Evolutionary conservation across 1,139 yeast genomes (phyloP).

Genomic region (Scheffersomyces parashehatae): DNA sequence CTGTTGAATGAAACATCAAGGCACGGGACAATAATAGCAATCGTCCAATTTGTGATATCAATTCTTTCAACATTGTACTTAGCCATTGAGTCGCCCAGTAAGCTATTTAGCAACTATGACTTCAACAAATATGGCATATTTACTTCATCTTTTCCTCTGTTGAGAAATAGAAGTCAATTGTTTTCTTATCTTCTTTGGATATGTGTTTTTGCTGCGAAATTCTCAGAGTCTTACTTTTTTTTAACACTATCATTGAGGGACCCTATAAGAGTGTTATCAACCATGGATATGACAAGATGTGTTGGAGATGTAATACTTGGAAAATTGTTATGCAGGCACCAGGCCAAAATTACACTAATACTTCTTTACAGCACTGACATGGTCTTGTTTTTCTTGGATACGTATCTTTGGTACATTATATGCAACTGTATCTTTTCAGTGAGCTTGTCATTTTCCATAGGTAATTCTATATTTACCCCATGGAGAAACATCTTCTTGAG

Average conservation of each 20-base stretch:
- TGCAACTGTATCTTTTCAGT: constrained; percentile 78
- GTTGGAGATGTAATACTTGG: constrained; percentile 59
- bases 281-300: constrained; percentile 61
- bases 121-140: constrained; percentile 24
- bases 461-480: constrained; percentile 81
- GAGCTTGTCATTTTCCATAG: constrained; percentile 65
- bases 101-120: constrained; percentile 36
- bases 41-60: constrained; percentile 61
- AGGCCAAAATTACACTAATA: constrained; percentile 56
- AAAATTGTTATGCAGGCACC: constrained; percentile 53
- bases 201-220: constrained; percentile 68
- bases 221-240: constrained; percentile 79
- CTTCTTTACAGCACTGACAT: constrained; percentile 66
- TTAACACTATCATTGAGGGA: constrained; percentile 76
- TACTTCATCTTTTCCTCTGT: constrained; percentile 55
- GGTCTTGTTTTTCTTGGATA: constrained; percentile 76
- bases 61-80: constrained; percentile 60
- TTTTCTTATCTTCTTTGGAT: constrained; percentile 69
- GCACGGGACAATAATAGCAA: constrained; percentile 52
- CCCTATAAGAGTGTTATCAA: constrained; percentile 68
- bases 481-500: constrained; percentile 81
- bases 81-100: constrained; percentile 53
- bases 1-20: constrained; percentile 53
- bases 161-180: constrained; percentile 50
- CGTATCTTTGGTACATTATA: constrained; percentile 86